Base-by-base conservation (phyloP, 306 rosid species). In the Rosa multiflora region DNA sequence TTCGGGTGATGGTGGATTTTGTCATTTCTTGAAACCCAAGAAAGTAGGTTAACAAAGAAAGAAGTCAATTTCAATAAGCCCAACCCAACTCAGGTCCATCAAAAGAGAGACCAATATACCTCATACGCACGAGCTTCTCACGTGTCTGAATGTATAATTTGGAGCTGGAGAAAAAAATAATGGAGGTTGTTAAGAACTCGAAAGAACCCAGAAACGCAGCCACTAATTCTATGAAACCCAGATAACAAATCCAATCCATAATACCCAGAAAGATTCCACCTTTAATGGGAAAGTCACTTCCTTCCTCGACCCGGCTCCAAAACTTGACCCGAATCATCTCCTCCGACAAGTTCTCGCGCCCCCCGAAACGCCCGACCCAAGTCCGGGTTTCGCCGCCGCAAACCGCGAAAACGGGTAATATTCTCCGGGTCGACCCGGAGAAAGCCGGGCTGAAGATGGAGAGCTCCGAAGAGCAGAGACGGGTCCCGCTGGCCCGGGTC, bases 201-300 rank as follows among this genome's bases (percentile, higher is more conserved):
- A 49, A 67, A n/a, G 49, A 77, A 8, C 71, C 43, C 71, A 17
- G 43, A 43, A 59, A 13, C 70, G 5, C 10, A 13, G 12, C 7
- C 35, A 7, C 10, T 4, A 62, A 13, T 12, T 64, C 32, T 5
- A 49, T 64, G 55, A 76, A 67, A 76, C 20, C 46, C 44, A 43
- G 59, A 68, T 68, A 53, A 78, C 32, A 42, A 15, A 42, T 3
- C 67, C 32, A 43, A 26, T 39, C 68, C 55, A 15, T 10, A 37
- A n/a, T 39, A 18, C 40, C 58, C 10, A 63, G 1, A 63, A 32
- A 69, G 32, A 26, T 23, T 3, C 20, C 48, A 15, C 4, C n/a
- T 64, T 78, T 68, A 20, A 90, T 91, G 97, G 97, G 90, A 73
- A 94, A 94, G 82, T 85, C 93, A 42, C 78, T 90, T 8, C 89